Evolutionary conservation across 169 alveolate species (phyloP).

Genomic region (Besnoitia besnoiti): DNA sequence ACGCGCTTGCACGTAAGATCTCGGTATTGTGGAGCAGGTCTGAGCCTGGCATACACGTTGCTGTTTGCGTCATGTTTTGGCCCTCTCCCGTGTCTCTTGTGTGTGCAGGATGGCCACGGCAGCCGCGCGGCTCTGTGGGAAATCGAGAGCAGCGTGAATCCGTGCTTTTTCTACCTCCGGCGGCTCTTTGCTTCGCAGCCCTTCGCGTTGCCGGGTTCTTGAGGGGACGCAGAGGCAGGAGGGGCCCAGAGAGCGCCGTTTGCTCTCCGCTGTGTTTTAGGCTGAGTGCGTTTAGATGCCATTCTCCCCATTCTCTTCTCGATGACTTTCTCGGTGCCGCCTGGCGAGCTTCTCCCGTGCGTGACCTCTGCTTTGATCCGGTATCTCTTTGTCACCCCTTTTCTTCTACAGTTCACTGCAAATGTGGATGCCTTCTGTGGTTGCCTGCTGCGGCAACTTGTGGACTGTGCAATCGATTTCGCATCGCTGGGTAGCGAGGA

Average conservation of each 20-base stretch:
- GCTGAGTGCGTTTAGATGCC: not conserved
- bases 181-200: constrained; percentile 29
- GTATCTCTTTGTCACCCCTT: not conserved
- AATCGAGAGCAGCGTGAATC: not conserved
- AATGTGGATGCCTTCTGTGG: not conserved
- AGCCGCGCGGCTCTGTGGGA: not conserved
- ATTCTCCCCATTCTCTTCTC: not conserved
- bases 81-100: not conserved
- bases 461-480: too few relatives aligned
- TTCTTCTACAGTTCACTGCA: not conserved
- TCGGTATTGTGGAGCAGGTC: too few relatives aligned
- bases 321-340: not conserved
- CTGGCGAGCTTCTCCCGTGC: not conserved
- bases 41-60: too few relatives aligned
- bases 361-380: not conserved
- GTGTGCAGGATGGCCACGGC: not conserved
- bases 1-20: too few relatives aligned
- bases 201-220: constrained; percentile 5
- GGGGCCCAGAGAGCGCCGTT: too few relatives aligned
- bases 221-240: not conserved
- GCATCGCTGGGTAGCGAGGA: too few relatives aligned
- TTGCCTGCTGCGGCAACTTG: too few relatives aligned
- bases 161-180: not conserved
- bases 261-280: too few relatives aligned
- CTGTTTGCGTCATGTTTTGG: not conserved